These are phyloP conservation scores for Lathyrus tuberosus DNA, from an alignment of 306 rosid genomes.

Conservation along the genomic window DNA sequence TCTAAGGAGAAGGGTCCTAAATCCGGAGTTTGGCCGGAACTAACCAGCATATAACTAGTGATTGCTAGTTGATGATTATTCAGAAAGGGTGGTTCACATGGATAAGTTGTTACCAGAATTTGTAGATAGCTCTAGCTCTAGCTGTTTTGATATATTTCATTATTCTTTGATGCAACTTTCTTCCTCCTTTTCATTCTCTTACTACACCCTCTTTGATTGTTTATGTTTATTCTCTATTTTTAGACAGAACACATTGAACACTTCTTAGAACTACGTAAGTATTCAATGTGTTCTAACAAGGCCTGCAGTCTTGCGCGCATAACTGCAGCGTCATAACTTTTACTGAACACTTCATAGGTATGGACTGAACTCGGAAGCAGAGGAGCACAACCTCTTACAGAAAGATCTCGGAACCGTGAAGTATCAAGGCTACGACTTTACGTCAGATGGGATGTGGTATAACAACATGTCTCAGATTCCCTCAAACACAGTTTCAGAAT, in stretches of 20 bases:
- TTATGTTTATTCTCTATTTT: conserved; percentile 9
- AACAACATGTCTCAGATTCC: conserved; percentile 50
- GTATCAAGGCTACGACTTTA: conserved; percentile 51
- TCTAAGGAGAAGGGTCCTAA: not conserved
- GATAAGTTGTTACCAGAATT: conserved; percentile 27
- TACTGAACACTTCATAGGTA: conserved; percentile 46
- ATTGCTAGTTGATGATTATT: conserved; percentile 25
- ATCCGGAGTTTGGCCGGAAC: not conserved
- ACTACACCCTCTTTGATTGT: not conserved
- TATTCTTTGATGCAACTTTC: conserved; percentile 5
- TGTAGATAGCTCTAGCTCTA: conserved; percentile 15
- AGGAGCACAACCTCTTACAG: conserved; percentile 53
- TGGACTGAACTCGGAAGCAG: conserved; percentile 53
- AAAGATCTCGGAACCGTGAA: conserved; percentile 54
- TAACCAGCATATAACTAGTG: conserved; percentile 3
- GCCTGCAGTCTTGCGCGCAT: not conserved
- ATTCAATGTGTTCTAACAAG: not conserved
- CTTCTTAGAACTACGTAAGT: not conserved
- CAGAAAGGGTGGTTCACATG: not conserved
- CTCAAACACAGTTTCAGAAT: conserved; percentile 48
- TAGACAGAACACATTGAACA: conserved; percentile 1
- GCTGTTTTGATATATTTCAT: not conserved
- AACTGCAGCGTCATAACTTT: conserved; percentile 21
- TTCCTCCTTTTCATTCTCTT: not conserved
- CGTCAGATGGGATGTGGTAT: conserved; percentile 59